phyloP scores from a whole-genome alignment of 108 stramenopile species.

The Mayamaea pseudoterrestris region DNA sequence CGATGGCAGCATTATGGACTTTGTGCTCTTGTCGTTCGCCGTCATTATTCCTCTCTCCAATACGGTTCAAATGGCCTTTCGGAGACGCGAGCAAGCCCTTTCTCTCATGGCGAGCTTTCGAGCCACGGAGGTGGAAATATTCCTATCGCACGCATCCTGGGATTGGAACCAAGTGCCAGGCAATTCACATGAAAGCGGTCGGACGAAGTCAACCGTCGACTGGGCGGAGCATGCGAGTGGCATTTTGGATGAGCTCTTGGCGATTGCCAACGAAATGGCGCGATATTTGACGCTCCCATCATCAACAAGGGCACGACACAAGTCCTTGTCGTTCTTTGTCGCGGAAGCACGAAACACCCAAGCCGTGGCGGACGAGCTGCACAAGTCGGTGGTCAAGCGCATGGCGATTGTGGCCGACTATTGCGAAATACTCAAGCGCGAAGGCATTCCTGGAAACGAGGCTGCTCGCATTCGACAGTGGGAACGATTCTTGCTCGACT shows the following conservation, averaged over 20 bases:
- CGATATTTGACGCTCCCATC: constrained; percentile 57
- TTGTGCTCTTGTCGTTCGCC: constrained; percentile 58
- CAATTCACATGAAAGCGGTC: constrained; percentile 14
- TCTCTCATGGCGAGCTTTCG: constrained; percentile 31
- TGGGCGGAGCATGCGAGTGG: constrained; percentile 47
- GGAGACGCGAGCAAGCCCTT: constrained; percentile 49
- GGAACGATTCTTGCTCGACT: constrained; percentile 22
- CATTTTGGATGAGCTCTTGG: constrained; percentile 27
- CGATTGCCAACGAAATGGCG: constrained; percentile 32
- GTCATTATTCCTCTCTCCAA: constrained; percentile 55
- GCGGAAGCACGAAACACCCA: constrained; percentile 31
- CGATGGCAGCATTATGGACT: constrained; percentile 36
- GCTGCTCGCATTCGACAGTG: constrained; percentile 65
- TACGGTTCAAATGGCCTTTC: constrained; percentile 45
- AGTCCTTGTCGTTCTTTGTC: constrained; percentile 24
- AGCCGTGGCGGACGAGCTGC: constrained; percentile 27
- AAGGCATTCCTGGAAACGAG: constrained; percentile 55
- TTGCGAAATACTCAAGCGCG: constrained; percentile 38
- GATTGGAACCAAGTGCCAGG: constrained; percentile 37
- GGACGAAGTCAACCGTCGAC: constrained; percentile 15
- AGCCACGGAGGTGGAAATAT: constrained; percentile 36
- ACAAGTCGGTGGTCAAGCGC: constrained; percentile 26
- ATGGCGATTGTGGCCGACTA: constrained; percentile 21
- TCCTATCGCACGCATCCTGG: constrained; percentile 45
- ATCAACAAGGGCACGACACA: constrained; percentile 34